Conservation (phyloP, 192 early-diverging fungal genomes). For the Linnemannia zychae region DNA sequence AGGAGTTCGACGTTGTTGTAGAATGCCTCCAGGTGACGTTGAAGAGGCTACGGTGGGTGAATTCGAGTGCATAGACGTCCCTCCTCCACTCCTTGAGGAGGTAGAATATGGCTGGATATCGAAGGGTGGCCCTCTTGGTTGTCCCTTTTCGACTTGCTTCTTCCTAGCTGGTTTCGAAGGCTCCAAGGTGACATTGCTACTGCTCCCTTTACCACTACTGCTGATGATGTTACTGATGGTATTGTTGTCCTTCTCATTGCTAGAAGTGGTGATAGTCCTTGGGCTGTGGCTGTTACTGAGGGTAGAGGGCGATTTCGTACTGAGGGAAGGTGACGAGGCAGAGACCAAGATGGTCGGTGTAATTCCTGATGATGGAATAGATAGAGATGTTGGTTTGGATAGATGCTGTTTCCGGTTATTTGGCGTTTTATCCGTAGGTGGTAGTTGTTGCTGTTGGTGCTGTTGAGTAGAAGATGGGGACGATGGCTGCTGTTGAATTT, state of each 20-base stretch:
- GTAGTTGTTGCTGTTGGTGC: not conserved
- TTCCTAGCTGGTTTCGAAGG: not conserved
- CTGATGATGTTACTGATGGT: not conserved
- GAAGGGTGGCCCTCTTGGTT: not conserved
- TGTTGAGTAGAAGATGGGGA: not conserved
- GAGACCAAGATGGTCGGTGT: conserved; percentile 1
- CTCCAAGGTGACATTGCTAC: not conserved
- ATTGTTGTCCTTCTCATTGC: no score
- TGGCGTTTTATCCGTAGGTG: not conserved
- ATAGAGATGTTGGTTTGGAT: not conserved
- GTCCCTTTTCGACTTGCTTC: not conserved
- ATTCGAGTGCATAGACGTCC: not conserved
- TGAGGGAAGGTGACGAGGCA: not conserved
- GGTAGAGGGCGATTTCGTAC: not conserved
- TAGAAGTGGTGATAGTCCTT: not conserved
- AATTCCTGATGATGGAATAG: not conserved
- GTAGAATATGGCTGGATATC: not conserved
- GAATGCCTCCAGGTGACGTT: not conserved
- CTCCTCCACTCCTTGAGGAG: not conserved
- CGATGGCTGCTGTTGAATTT: not conserved
- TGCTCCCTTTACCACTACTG: not conserved
- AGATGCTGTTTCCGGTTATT: not conserved
- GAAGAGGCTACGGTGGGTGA: not conserved
- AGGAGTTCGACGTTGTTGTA: not conserved
- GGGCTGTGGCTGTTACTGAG: not conserved